Evolutionary conservation across 768 basidiomycete species (phyloP).

Genomic region (Amyloporia xantha): DNA sequence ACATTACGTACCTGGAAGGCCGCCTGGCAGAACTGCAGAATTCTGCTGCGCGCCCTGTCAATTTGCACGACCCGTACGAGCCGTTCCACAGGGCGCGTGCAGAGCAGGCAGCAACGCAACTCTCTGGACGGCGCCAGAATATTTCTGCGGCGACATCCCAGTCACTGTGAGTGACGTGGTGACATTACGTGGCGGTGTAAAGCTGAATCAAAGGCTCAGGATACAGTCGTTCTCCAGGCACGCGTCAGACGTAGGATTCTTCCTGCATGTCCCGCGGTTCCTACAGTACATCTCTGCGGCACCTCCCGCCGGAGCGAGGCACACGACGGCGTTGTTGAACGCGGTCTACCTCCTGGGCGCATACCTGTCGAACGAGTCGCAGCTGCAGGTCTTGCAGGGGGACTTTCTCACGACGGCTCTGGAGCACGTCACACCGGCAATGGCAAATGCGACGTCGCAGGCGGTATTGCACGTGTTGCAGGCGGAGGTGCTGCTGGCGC

Average conservation of each 20-base stretch:
- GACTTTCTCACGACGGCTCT: constrained; percentile 43
- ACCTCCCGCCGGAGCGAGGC: constrained; percentile 25
- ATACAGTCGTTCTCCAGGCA: constrained; percentile 39
- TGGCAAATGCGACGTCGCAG: constrained; percentile 25
- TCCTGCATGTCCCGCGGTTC: constrained; percentile 47
- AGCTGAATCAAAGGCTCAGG: neutral
- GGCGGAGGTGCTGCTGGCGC: constrained; percentile 48
- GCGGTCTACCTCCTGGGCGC: constrained; percentile 28
- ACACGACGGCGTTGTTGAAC: constrained; percentile 37
- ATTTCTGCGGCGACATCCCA: neutral
- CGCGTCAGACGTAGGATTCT: constrained; percentile 56
- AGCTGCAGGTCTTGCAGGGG: constrained; percentile 24
- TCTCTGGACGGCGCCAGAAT: neutral
- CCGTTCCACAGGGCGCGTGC: neutral
- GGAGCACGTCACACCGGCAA: constrained; percentile 38
- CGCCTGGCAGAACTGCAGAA: constrained; percentile 32
- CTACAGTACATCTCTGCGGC: constrained; percentile 24
- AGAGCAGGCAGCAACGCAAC: neutral
- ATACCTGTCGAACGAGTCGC: constrained; percentile 19
- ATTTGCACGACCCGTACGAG: constrained; percentile 22
- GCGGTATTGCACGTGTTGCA: constrained; percentile 28
- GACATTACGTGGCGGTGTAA: neutral
- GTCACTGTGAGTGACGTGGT: neutral
- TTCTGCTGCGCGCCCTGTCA: constrained; percentile 11
- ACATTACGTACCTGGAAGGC: constrained; percentile 46